Percentiles rank a stretch among this genome's conserved stretches.
These are phyloP conservation scores for Asterionellopsis glacialis DNA, from an alignment of 108 stramenopile species.

Conservation along the genomic window DNA sequence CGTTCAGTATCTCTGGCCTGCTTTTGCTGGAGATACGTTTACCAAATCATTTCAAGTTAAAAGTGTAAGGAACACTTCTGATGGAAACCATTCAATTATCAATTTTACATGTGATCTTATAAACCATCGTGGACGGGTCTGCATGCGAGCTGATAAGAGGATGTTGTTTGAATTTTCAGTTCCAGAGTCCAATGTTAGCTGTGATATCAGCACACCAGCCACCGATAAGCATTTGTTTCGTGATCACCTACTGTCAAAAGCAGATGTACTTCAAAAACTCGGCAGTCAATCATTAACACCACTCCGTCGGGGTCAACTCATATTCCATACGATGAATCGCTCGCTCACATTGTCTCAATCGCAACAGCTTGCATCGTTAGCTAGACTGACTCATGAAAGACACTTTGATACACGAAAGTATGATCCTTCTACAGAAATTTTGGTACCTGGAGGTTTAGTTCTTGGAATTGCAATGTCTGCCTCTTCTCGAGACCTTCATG, in stretches of 20 bases:
- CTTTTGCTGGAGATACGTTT: slow-evolving; percentile 84
- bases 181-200: slow-evolving; percentile 46
- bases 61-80: slow-evolving; percentile 64
- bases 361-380: slow-evolving; percentile 75
- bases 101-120: slow-evolving; percentile 70
- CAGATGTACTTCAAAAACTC: slow-evolving; percentile 41
- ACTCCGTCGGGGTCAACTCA: slow-evolving; percentile 60
- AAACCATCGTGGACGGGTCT: slow-evolving; percentile 78
- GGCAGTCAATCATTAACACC: slow-evolving; percentile 62
- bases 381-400: slow-evolving; percentile 73
- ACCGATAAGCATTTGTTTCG: slow-evolving; percentile 47
- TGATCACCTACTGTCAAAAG: slow-evolving; percentile 74
- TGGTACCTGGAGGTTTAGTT: slow-evolving; percentile 78
- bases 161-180: slow-evolving; percentile 82
- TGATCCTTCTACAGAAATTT: slow-evolving; percentile 52
- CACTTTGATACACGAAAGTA: slow-evolving; percentile 78
- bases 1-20: slow-evolving; percentile 78
- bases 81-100: slow-evolving; percentile 68
- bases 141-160: slow-evolving; percentile 81
- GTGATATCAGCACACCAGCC: slow-evolving; percentile 4
- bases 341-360: slow-evolving; percentile 65
- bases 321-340: slow-evolving; percentile 58
- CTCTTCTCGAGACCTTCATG: slow-evolving; percentile 77
- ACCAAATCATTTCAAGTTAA: slow-evolving; percentile 69
- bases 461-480: slow-evolving; percentile 60